Evolutionary conservation across 2,329 filamentous ascomycete species (phyloP), one percentile per base, ranked within the genome.

Genomic region (Fusarium tupiense): DNA sequence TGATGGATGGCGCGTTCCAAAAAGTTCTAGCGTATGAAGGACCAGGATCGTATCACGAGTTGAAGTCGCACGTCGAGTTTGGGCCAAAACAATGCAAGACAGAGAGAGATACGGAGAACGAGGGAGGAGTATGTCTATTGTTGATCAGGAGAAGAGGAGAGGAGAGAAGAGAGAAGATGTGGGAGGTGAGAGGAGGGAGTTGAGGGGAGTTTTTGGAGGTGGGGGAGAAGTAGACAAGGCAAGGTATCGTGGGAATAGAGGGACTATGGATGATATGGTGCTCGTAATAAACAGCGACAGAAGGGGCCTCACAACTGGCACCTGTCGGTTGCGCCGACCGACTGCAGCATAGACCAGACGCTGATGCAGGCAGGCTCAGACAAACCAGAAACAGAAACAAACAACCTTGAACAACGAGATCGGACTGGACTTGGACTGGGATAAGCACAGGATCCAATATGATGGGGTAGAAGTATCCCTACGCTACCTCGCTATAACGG

Each of bases 381-480:
- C 56, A 69, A 60, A 29, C 57, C 46, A 54, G 59, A 68, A 50
- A 62, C 64, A 68, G 57, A 29, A 47, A 62, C 59, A 72, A 57
- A 49, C 63, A 72, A 56, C 52, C 56, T 49, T 63, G 60, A 59
- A 72, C 63, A 71, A 68, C 67, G 62, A 61, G 64, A 64, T 73
- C 71, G 67, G 63, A 64, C 71, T 74, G 63, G 71, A 61, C 26
- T 26, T 26, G 26, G 63, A 64, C 71, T 74, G 63, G 67, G 67
- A 72, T 74, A 73, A 74, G 71, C 67, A 70, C 70, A 71, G 71
- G 71, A 73, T 71, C 64, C 67, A 61, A 74, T 62, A 74, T 74
- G 71, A 74, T 74, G 71, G 71, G 71, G 71, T 74, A 72, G 67
- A 74, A 61, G 71, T 74, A 73, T 67, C 64, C n/a, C 62, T 53